A percentile compares a stretch with the other conserved stretches of the same genome.
Conservation (phyloP, 768 basidiomycete genomes). For the Psilocybe tampanensis region DNA sequence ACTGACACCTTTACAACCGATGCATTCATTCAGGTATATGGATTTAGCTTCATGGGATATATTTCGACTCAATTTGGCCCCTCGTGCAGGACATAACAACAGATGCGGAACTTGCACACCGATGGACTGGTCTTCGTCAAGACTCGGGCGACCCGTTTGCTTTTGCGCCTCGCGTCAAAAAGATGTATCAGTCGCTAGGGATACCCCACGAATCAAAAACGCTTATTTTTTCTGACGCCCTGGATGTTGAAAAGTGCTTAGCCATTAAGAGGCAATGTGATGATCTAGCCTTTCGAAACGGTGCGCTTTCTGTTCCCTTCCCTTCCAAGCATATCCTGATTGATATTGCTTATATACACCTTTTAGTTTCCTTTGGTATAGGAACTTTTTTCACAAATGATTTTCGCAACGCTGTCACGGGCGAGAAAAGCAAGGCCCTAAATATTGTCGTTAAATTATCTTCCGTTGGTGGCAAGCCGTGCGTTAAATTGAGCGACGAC, state of each 20-base stretch:
- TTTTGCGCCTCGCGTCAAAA: slow-evolving; percentile 77
- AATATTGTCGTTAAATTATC: slow-evolving; percentile 96
- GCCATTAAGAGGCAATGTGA: slow-evolving; percentile 71
- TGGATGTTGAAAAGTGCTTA: slow-evolving; percentile 73
- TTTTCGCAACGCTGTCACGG: slow-evolving; percentile 54
- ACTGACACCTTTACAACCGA: slow-evolving; percentile 95
- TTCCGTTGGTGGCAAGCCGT: slow-evolving; percentile 69
- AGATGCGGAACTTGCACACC: slow-evolving; percentile 59
- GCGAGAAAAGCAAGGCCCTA: slow-evolving; percentile 76
- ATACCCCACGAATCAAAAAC: slow-evolving; percentile 66
- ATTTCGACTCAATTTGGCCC: not conserved
- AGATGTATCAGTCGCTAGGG: slow-evolving; percentile 70
- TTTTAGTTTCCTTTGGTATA: slow-evolving; percentile 84
- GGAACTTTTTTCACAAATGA: slow-evolving; percentile 94
- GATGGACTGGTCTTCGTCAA: slow-evolving; percentile 87
- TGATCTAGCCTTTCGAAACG: slow-evolving; percentile 65
- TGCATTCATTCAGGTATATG: slow-evolving; percentile 75
- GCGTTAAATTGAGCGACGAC: slow-evolving; percentile 96
- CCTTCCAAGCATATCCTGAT: not conserved
- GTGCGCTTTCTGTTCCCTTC: slow-evolving; percentile 36
- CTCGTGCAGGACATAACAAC: slow-evolving; percentile 53
- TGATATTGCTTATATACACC: not conserved
- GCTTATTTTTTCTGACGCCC: slow-evolving; percentile 84
- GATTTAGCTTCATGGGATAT: slow-evolving; percentile 9
- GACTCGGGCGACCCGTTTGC: slow-evolving; percentile 89